phyloP scores from a whole-genome alignment of 495 filamentous ascomycete genomes.

The Xylaria venustula region DNA sequence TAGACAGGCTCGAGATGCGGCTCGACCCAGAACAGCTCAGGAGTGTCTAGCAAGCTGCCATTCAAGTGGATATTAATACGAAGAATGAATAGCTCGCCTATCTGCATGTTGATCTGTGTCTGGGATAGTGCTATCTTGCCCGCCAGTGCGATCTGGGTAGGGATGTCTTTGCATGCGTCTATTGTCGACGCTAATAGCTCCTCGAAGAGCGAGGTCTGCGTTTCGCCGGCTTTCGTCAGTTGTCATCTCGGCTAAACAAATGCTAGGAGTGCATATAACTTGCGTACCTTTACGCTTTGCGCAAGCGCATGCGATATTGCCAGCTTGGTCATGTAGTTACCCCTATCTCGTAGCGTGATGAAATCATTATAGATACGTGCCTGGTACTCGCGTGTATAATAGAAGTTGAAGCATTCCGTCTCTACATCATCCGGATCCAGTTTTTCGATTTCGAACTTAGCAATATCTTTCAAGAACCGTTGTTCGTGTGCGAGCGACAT shows the following conservation, averaged over 20 bases:
- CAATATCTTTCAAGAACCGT: constrained; percentile 86
- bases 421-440: constrained; percentile 84
- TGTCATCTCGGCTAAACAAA: background rate
- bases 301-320: constrained; percentile 93
- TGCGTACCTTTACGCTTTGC: constrained; percentile 80
- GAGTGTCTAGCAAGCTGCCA: constrained; percentile 93
- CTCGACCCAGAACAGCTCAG: constrained; percentile 97
- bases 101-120: constrained; percentile 94
- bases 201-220: constrained; percentile 91
- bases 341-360: constrained; percentile 86
- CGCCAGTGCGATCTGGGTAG: constrained; percentile 83
- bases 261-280: background rate
- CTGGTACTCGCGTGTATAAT: constrained; percentile 96
- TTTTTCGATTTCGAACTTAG: constrained; percentile 93
- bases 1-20: constrained; percentile 95
- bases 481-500: constrained; percentile 85
- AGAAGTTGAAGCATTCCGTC: constrained; percentile 98
- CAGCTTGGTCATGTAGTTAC: constrained; percentile 96
- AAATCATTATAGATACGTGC: constrained; percentile 99
- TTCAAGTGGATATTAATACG: constrained; percentile 98
- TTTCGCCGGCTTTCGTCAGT: background rate
- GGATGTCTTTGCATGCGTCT: constrained; percentile 82
- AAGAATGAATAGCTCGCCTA: constrained; percentile 95
- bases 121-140: constrained; percentile 84
- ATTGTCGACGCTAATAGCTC: constrained; percentile 93